These are phyloP conservation scores for Stropharia rugosoannulata DNA, from an alignment of 768 basidiomycete genomes.

Conservation along the genomic window DNA sequence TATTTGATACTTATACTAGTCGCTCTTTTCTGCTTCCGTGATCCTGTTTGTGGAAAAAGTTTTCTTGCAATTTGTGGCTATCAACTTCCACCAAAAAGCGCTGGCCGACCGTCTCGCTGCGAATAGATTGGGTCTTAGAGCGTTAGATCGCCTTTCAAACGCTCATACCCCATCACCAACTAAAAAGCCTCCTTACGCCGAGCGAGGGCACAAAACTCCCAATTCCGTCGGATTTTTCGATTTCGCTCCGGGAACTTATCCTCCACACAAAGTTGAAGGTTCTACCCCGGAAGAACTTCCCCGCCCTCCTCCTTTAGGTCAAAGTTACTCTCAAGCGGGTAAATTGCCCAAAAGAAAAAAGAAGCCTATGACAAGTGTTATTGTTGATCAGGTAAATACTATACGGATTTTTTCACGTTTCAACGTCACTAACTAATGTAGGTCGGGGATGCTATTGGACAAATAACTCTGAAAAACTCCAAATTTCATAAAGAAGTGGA, in stretches of 20 bases:
- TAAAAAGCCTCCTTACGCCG: conserved; percentile 39
- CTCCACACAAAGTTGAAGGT: conserved; percentile 1
- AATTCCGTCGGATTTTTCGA: conserved; percentile 35
- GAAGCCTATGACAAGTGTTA: conserved; percentile 58
- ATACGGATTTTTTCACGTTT: not conserved
- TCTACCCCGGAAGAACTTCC: conserved; percentile 4
- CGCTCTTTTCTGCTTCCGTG: conserved; percentile 42
- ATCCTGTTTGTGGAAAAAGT: conserved; percentile 48
- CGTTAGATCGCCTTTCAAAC: conserved; percentile 70
- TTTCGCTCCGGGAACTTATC: conserved; percentile 23
- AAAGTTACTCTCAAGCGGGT: conserved; percentile 8
- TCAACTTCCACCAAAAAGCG: conserved; percentile 77
- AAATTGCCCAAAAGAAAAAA: conserved; percentile 33
- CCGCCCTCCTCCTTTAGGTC: conserved; percentile 3
- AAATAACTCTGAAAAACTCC: conserved; percentile 68
- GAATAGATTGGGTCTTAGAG: conserved; percentile 67
- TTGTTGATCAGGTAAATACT: conserved; percentile 61
- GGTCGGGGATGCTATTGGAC: conserved; percentile 65
- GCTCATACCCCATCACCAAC: conserved; percentile 42
- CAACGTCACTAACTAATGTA: conserved; percentile 9
- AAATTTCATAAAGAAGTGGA: conserved; percentile 56
- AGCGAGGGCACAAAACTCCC: conserved; percentile 45
- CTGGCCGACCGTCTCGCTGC: conserved; percentile 72
- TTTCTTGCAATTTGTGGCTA: conserved; percentile 73
- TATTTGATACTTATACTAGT: conserved; percentile 31